Base-by-base conservation (phyloP, 1,284 basidiomycete species). In the Ustilago cynodontis region DNA sequence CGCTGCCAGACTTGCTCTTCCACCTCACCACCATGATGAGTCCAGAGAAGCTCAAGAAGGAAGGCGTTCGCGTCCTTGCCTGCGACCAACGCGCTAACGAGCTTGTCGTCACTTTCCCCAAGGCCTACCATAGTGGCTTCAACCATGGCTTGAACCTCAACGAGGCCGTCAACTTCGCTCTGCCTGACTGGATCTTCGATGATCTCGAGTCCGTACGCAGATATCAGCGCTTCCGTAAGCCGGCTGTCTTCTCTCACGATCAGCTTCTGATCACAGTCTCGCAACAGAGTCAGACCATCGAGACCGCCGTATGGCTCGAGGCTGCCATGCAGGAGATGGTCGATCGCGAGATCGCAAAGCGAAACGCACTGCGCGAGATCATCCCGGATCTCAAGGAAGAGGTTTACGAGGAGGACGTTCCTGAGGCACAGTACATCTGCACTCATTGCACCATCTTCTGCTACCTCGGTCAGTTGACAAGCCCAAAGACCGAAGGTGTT, bases 71-170 rank as follows among this genome's bases (percentile, higher is more conserved):
- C 54, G 94, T 98, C 16, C 94, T 91, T 84, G 94, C 93, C 26
- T 95, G 93, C 87, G 95, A 99, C 87, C 97, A 99, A 87, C 90
- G 97, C 51, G 93, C 97, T 18, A 95, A 96, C 74, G 97, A 99
- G 88, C 97, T 99, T 86, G 83, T 86, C 54, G 94, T 99, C 72
- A 99, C 97, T 1, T 97, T 95, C 87, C 97, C 97, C 0, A 96
- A 96, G 88, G 95, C 95, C 0, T 99, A 98, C 87, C 97, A 99
- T 87, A 94, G 94, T 65, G 97, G 96, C 10, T 99, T 99, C 88
- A 98, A 99, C 86, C 96, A 98, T 85, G 95, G 95, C 52, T 89
- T 98, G 83, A 99, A 98, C 87, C 94, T 98, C 88, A 98, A 98
- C 86, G 95, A 99, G 88, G 97, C 97, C 1, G 97, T 99, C 85